A percentile compares a stretch with the other conserved stretches of the same genome.
Conservation (phyloP, 305 asterid genomes). For the Fraxinus dipetala region DNA sequence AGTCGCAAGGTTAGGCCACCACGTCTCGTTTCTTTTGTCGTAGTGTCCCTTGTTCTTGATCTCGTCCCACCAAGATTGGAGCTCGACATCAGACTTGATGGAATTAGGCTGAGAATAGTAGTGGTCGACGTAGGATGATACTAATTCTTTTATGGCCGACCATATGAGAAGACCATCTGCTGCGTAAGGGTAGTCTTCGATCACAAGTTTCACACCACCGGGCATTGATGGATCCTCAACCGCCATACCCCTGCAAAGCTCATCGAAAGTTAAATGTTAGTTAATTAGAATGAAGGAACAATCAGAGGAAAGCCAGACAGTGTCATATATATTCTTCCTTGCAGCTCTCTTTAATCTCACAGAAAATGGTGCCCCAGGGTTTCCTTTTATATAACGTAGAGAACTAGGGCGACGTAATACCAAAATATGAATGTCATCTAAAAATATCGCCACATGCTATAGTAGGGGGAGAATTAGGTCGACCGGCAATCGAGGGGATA, state of each 20-base stretch:
- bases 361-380: neutral
- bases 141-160: slow-evolving; percentile 65
- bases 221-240: slow-evolving; percentile 73
- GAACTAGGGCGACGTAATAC: neutral
- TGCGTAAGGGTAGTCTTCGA: slow-evolving; percentile 84
- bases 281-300: neutral
- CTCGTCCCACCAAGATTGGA: slow-evolving; percentile 87
- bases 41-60: slow-evolving; percentile 66
- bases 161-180: slow-evolving; percentile 85
- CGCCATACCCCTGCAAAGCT: slow-evolving; percentile 63
- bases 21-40: slow-evolving; percentile 59
- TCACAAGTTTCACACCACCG: slow-evolving; percentile 62
- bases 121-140: slow-evolving; percentile 59
- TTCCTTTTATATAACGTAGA: neutral
- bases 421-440: neutral
- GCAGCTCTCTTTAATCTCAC: neutral
- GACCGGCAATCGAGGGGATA: neutral
- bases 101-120: slow-evolving; percentile 53
- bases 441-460: neutral
- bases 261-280: neutral
- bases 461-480: neutral
- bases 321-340: neutral
- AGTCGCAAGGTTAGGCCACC: slow-evolving; percentile 74
- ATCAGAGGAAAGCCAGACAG: neutral
- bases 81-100: slow-evolving; percentile 61